These are phyloP conservation scores for Osmozyma mogii DNA, from an alignment of 805 yeast genomes.

Conservation along the genomic window DNA sequence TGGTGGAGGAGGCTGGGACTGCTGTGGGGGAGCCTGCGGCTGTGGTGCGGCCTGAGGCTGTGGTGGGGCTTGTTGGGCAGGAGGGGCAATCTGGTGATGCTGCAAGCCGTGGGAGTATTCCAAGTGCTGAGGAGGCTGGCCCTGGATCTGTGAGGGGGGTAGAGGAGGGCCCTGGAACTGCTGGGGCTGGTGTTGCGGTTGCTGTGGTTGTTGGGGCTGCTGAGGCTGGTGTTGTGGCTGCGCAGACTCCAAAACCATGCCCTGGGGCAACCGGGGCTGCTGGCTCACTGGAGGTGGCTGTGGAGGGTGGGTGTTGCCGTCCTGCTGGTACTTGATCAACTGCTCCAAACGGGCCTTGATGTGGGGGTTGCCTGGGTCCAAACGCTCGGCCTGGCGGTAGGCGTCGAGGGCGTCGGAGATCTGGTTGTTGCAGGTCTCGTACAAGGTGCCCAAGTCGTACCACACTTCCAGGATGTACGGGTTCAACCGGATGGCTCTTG, in stretches of 20 bases:
- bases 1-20: constrained; percentile 6
- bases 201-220: constrained; percentile 11
- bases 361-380: constrained; percentile 91
- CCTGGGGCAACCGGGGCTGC: constrained; percentile 56
- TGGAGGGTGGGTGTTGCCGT: constrained; percentile 55
- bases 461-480: constrained; percentile 97
- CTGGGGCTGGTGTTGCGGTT: constrained; percentile 4
- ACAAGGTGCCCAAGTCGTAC: constrained; percentile 96
- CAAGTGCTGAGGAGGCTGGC: not conserved
- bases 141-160: constrained; percentile 1
- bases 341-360: constrained; percentile 90
- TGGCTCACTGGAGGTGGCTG: constrained; percentile 62
- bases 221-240: constrained; percentile 18
- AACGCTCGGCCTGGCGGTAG: constrained; percentile 89
- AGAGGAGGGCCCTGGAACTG: constrained; percentile 7
- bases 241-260: constrained; percentile 50
- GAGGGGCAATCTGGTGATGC: not conserved
- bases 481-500: constrained; percentile 89
- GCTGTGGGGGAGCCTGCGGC: constrained; percentile 6
- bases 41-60: no score
- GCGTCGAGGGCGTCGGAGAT: constrained; percentile 94
- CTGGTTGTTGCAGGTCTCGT: constrained; percentile 96
- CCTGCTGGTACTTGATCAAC: constrained; percentile 62
- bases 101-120: not conserved
- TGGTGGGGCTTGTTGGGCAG: not conserved